Percentiles rank a stretch among this genome's conserved stretches.
phyloP scores from a whole-genome alignment of 371 early-diverging fungal genomes.

The Rhizopus stolonifer region DNA sequence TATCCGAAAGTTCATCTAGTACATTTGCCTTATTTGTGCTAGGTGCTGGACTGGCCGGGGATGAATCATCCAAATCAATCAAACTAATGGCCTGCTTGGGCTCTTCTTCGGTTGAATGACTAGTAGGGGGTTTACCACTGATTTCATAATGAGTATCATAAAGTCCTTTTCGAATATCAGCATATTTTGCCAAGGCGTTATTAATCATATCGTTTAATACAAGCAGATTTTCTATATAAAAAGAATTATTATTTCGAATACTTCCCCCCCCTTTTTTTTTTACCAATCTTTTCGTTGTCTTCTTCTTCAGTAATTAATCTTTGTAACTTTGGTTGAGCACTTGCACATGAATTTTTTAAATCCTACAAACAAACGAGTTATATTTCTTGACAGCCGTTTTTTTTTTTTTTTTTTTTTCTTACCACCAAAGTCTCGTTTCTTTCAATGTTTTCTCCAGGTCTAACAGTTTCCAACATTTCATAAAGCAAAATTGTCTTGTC shows the following conservation, averaged over 20 bases:
- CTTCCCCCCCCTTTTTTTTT: slow-evolving; percentile 35
- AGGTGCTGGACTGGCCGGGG: slow-evolving; percentile 4
- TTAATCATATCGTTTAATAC: slow-evolving; percentile 86
- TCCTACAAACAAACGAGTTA: slow-evolving; percentile 60
- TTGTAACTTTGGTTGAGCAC: slow-evolving; percentile 76
- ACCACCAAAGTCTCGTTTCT: slow-evolving; percentile 57
- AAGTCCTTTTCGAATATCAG: slow-evolving; percentile 64
- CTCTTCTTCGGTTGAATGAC: slow-evolving; percentile 14
- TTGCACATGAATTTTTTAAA: slow-evolving; percentile 51
- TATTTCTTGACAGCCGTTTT: slow-evolving; percentile 52
- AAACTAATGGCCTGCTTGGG: slow-evolving; percentile 51
- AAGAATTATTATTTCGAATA: slow-evolving; percentile 22
- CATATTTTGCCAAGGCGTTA: slow-evolving; percentile 73
- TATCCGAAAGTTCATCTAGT: slow-evolving; percentile 35
- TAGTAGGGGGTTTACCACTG: slow-evolving; percentile 37
- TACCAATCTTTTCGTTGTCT: slow-evolving; percentile 38
- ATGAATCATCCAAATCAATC: slow-evolving; percentile 65
- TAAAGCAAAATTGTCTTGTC: slow-evolving; percentile 73
- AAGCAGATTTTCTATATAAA: slow-evolving; percentile 57
- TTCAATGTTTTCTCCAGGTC: slow-evolving; percentile 66
- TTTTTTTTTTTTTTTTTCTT: slow-evolving; percentile 2
- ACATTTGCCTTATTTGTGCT: slow-evolving; percentile 14
- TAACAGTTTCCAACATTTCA: slow-evolving; percentile 73
- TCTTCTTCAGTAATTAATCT: slow-evolving; percentile 62
- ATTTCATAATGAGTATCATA: slow-evolving; percentile 49